Evolutionary conservation across 768 basidiomycete genomes (phyloP).

Genomic region (Lyophyllum semitale): DNA sequence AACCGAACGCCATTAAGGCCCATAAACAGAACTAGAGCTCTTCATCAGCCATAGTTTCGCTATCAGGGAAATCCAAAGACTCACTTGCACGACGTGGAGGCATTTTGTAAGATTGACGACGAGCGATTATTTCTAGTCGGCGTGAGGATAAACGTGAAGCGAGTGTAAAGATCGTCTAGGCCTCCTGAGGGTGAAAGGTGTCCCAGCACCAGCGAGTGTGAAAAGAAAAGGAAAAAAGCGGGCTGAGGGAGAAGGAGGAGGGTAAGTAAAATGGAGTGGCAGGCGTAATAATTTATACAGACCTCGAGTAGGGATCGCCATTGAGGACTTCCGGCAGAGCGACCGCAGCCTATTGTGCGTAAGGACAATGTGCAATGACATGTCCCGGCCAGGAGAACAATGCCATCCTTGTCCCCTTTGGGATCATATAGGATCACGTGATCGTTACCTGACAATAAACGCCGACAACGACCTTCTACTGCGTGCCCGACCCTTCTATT

Average conservation of each 20-base stretch:
- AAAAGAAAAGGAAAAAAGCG: slow-evolving; percentile 20
- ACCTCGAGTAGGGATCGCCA: slow-evolving; percentile 5
- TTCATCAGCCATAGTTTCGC: slow-evolving; percentile 5
- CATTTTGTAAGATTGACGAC: slow-evolving; percentile 21
- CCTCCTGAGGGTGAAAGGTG: slow-evolving; percentile 21
- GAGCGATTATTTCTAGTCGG: neutral
- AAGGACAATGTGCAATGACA: slow-evolving; percentile 8
- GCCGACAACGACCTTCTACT: neutral
- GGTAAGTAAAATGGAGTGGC: slow-evolving; percentile 1
- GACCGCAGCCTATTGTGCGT: slow-evolving; percentile 14
- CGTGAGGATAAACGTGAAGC: slow-evolving; percentile 13
- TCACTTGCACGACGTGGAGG: slow-evolving; percentile 34
- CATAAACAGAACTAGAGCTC: slow-evolving; percentile 52
- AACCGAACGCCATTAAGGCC: slow-evolving; percentile 76
- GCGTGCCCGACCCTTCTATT: neutral
- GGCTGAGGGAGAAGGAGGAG: slow-evolving; percentile 6
- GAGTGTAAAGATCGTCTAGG: slow-evolving; percentile 9
- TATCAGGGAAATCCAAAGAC: slow-evolving; percentile 10
- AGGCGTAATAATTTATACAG: slow-evolving; percentile 12
- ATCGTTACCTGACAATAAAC: slow-evolving; percentile 11
- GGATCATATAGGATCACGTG: slow-evolving; percentile 8
- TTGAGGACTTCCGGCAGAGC: neutral
- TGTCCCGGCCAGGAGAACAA: slow-evolving; percentile 19
- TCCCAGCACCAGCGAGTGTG: slow-evolving; percentile 32
- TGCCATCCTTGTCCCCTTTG: slow-evolving; percentile 9